Evolutionary conservation across 768 basidiomycete genomes (phyloP), one percentile per base, ranked within the genome.

Genomic region (Naganishia friedmannii): DNA sequence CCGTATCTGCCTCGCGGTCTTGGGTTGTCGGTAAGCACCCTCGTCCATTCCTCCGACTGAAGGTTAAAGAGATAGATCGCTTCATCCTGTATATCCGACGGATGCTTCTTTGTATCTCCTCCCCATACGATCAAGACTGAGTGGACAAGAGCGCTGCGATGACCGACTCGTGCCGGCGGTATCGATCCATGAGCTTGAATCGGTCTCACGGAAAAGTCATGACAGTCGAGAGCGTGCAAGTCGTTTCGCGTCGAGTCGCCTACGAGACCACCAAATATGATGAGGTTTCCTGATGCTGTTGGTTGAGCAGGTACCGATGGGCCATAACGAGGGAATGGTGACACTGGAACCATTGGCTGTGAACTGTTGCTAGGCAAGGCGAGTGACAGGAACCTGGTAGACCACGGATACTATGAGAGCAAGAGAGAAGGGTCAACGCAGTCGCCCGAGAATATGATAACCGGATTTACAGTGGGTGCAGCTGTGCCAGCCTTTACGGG

Each of bases 111-210:
- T 3, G 94, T 97, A 79, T 99, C 96, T 29, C 95, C 96, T 37
- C 96, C 96, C 96, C 96, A 99, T 3, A 97, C 89, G 70, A 98
- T 90, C 70, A 99, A 84, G 60, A 97, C 95, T 77, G 90, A 93
- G 80, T 93, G 92, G 69, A 98, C 93, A 60, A 97, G 87, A 7
- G 95, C 95, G 80, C 90, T 90, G 2, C 93, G 92, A 83, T 99
- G 96, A 0, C 96, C 95, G n/a, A 98, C 94, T 73, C 96, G 85
- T 0, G 92, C 88, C 19, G 88, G 87, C 0, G 96, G 96, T 8
- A 90, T 83, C 75, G 94, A 92, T 5, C 96, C 96, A 15, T 85
- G 86, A 0, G 94, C 96, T 78, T 93, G 90, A 37, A 97, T 83
- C 13, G 93, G 85, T 13, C 88, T 88, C 9, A 92, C 89, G 19